These are phyloP conservation scores for Schizonepeta tenuifolia DNA, from an alignment of 257 asterid genomes.

Conservation along the genomic window DNA sequence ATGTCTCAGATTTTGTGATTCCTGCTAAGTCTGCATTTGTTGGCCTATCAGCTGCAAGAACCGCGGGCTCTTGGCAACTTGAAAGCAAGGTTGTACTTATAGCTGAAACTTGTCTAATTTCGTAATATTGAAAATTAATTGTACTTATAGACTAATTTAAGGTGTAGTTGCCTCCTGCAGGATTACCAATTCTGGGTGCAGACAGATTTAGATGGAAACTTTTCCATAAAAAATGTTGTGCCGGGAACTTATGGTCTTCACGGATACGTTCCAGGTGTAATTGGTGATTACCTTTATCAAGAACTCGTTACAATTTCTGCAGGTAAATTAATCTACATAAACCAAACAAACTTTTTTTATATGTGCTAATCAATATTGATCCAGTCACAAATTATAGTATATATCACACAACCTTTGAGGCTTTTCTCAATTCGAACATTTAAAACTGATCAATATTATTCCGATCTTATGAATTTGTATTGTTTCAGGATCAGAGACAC, in stretches of 20 bases:
- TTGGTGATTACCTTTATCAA: conserved; percentile 50
- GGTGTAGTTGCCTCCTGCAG: conserved; percentile 16
- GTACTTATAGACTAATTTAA: not conserved
- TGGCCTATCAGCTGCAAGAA: conserved; percentile 55
- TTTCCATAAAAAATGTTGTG: conserved; percentile 44
- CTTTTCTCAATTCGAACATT: too few species aligned
- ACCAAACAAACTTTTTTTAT: too few species aligned
- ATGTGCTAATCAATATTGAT: too few species aligned
- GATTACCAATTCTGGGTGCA: conserved; percentile 55
- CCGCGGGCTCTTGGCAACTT: conserved; percentile 58
- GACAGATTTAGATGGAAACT: conserved; percentile 53
- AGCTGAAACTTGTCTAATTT: not conserved
- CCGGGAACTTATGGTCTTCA: conserved; percentile 56
- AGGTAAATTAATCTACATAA: conserved; percentile 34
- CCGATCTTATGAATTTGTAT: not conserved
- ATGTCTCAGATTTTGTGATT: conserved; percentile 41
- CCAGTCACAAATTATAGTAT: not conserved
- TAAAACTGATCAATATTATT: too few species aligned
- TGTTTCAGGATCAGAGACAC: conserved; percentile 46
- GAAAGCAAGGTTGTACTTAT: conserved; percentile 54
- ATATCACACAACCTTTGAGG: too few species aligned
- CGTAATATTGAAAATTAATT: too few species aligned
- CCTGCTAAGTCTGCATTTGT: conserved; percentile 52
- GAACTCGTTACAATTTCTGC: conserved; percentile 44
- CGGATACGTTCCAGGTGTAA: conserved; percentile 59